Evolutionary conservation across 140 eudicot species (phyloP), one percentile per base, ranked within the genome.

Genomic region (Ambrosia hybrid): DNA sequence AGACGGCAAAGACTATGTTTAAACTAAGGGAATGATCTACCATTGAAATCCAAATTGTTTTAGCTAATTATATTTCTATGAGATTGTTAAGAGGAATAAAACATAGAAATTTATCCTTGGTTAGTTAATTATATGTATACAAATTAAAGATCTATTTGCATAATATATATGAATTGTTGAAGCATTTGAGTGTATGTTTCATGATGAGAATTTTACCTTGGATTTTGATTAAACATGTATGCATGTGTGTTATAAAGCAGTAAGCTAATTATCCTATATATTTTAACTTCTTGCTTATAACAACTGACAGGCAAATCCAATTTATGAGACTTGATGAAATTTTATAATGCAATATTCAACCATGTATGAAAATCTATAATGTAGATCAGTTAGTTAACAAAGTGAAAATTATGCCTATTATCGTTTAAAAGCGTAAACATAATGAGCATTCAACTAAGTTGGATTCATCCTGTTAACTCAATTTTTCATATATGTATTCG

Each of bases 1-100:
- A 73, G 99, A 94, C 71, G 76, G 80, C 76, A 77, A 76, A 71
- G 78, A 76, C 51, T 76, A 77, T 7, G 62, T 7, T 34, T 81
- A 55, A 76, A 70, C 57, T 45, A 55, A 33, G 45, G 70, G 51
- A 14, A 9, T 8, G 5, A n/a, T n/a, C n/a, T n/a, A 36, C 30
- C 2, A 75, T 21, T 60, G 16, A 39, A 51, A 9, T 51, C 66
- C 9, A 62, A 67, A 63, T 41, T 55, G 72, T 70, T 39, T 64
- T 58, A 76, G 74, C 60, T 65, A 70, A 59, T 67, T 53, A 61
- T 66, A 30, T 38, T 43, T 51, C 4, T 5, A 49, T 41, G 71
- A 57, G 41, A 46, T 72, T 9, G 11, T 13, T 66, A n/a, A 13
- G 51, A 14, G 51, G 64, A 72, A 78, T 72, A 78, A 78, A 30